Evolutionary conservation across 495 filamentous ascomycete species (phyloP).

Genomic region (Penicillium maclennaniae): DNA sequence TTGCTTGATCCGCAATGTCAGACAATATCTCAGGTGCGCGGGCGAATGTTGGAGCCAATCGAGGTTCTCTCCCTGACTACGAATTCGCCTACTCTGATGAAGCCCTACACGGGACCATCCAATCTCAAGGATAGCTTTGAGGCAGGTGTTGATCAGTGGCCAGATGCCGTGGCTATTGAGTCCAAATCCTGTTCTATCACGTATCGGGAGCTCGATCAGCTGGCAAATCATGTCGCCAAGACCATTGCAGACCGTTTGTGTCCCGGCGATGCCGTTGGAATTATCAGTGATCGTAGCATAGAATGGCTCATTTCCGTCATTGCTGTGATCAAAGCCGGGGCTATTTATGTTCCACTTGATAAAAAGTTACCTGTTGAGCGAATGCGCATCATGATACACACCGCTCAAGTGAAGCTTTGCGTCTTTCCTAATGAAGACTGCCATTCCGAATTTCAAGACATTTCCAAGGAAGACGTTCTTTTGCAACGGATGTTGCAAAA

Average conservation of each 20-base stretch:
- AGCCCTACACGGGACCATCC: background rate
- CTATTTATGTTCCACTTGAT: slow-evolving; percentile 27
- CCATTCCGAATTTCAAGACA: too few species aligned
- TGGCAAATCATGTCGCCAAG: background rate
- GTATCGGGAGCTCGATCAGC: background rate
- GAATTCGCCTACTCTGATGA: background rate
- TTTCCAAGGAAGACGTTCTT: too few species aligned
- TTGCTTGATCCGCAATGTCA: too few species aligned
- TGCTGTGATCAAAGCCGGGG: slow-evolving; percentile 29
- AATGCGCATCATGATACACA: background rate
- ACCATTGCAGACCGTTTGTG: background rate
- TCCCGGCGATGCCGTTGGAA: background rate
- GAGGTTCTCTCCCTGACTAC: too few species aligned
- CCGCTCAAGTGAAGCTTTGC: too few species aligned
- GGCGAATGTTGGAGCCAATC: too few species aligned
- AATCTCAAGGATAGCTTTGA: background rate
- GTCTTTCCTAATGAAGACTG: too few species aligned
- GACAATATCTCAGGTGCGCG: too few species aligned
- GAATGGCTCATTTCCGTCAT: slow-evolving; percentile 38
- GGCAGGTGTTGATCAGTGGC: background rate
- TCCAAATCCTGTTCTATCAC: background rate
- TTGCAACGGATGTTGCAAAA: too few species aligned
- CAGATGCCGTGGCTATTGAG: background rate
- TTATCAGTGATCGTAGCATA: slow-evolving; percentile 24
- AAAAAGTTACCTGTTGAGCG: slow-evolving; percentile 10